Percentiles rank a stretch among this genome's conserved stretches.
Conservation (phyloP, 805 yeast genomes). For the Wickerhamiella kurtzmanii region DNA sequence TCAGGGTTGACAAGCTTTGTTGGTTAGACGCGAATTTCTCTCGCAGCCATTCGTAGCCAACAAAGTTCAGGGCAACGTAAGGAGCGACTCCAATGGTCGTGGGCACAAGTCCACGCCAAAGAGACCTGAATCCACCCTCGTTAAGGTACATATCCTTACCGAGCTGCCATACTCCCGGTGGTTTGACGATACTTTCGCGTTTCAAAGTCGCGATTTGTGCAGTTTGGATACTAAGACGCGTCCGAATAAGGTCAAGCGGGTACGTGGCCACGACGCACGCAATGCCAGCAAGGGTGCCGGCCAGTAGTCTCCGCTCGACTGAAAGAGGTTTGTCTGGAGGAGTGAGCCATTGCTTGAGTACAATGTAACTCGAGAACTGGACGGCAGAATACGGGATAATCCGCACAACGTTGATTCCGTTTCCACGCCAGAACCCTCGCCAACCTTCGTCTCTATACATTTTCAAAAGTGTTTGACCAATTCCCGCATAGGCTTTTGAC, state of each 20-base stretch:
- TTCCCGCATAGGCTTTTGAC: constrained; percentile 37
- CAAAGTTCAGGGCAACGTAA: constrained; percentile 83
- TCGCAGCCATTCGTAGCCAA: constrained; percentile 71
- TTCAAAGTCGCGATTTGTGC: constrained; percentile 36
- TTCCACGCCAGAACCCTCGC: constrained; percentile 80
- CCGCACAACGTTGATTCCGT: constrained; percentile 76
- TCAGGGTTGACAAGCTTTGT: constrained; percentile 31
- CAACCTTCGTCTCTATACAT: constrained; percentile 89
- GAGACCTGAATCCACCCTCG: constrained; percentile 72
- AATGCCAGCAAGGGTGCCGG: constrained; percentile 76
- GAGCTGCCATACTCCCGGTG: constrained; percentile 61
- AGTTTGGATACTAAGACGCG: constrained; percentile 79
- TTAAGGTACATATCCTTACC: constrained; percentile 43
- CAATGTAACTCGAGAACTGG: constrained; percentile 76
- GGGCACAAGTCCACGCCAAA: constrained; percentile 80
- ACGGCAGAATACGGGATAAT: constrained; percentile 91
- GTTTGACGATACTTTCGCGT: constrained; percentile 25
- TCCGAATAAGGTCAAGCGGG: constrained; percentile 83
- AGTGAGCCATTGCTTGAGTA: constrained; percentile 34
- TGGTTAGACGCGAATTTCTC: constrained; percentile 32
- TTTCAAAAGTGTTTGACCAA: constrained; percentile 56
- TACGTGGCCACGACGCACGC: constrained; percentile 72
- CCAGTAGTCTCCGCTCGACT: constrained; percentile 29
- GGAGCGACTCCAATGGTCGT: constrained; percentile 93
- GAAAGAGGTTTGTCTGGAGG: constrained; percentile 17